Conservation (phyloP, 352 stramenopile species). For the Elongisporangium anandrum region DNA sequence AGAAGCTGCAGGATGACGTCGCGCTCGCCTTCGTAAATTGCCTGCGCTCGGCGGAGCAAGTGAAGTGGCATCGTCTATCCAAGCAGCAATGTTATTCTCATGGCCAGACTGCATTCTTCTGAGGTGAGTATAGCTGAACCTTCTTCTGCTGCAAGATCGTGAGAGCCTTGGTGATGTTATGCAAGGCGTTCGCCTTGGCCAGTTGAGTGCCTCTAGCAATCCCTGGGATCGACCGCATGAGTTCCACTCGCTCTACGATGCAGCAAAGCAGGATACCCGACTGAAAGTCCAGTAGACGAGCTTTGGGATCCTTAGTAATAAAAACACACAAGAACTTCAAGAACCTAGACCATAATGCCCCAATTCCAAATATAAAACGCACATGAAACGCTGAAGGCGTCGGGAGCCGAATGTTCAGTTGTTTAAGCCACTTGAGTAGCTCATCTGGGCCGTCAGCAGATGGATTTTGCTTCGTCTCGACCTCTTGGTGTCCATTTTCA, state of each 20-base stretch:
- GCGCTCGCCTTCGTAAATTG: conserved; percentile 31
- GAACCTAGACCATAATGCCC: not conserved
- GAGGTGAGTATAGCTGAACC: conserved; percentile 11
- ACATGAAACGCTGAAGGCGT: conserved; percentile 28
- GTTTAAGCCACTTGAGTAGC: conserved; percentile 35
- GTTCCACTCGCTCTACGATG: conserved; percentile 67
- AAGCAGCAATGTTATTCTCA: no score
- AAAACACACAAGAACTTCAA: not conserved
- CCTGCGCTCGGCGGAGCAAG: conserved; percentile 32
- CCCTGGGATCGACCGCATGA: conserved; percentile 58
- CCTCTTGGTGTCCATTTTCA: not conserved
- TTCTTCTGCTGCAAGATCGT: conserved; percentile 61
- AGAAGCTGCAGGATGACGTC: conserved; percentile 35
- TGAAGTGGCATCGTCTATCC: conserved; percentile 53
- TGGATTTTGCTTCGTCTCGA: conserved; percentile 6
- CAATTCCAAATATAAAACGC: not conserved
- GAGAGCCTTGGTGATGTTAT: conserved; percentile 73
- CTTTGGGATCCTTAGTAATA: conserved; percentile 16
- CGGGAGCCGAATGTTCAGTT: conserved; percentile 23
- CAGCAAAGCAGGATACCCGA: conserved; percentile 54
- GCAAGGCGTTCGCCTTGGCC: conserved; percentile 50
- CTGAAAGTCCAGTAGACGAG: conserved; percentile 41
- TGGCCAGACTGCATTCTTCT: no score
- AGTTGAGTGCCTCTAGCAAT: conserved; percentile 20
- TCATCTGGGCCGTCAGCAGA: conserved; percentile 8